These are phyloP conservation scores for Saturnispora galanensis DNA, from an alignment of 805 yeast genomes.

Conservation along the genomic window DNA sequence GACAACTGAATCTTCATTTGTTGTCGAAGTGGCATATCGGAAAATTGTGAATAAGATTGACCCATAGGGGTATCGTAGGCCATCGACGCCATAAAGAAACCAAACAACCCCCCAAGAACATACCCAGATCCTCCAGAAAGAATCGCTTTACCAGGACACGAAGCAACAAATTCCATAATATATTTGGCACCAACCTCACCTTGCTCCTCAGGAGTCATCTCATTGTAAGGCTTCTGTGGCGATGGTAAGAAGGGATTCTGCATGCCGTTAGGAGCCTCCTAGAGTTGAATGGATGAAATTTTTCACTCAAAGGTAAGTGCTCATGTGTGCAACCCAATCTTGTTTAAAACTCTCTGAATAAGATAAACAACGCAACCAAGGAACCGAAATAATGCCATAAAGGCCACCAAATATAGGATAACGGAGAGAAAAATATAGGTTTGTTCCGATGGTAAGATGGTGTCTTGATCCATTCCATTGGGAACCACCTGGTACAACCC, in stretches of 20 bases:
- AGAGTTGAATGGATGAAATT: neutral
- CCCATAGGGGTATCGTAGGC: conserved; percentile 77
- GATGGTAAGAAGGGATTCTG: conserved; percentile 31
- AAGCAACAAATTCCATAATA: conserved; percentile 76
- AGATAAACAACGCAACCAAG: conserved; percentile 62
- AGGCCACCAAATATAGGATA: conserved; percentile 88
- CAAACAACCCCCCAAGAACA: conserved; percentile 91
- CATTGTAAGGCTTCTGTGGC: conserved; percentile 42
- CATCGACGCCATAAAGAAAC: conserved; percentile 87
- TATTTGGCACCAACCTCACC: conserved; percentile 82
- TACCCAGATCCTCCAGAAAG: conserved; percentile 93
- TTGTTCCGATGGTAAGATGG: conserved; percentile 30
- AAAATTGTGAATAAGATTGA: conserved; percentile 33
- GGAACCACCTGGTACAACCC: conserved; percentile 45
- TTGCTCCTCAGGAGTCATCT: conserved; percentile 86
- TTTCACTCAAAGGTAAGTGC: neutral
- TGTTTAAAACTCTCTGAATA: conserved; percentile 20
- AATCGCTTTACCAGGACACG: conserved; percentile 90
- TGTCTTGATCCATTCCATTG: conserved; percentile 19
- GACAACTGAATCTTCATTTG: conserved; percentile 85
- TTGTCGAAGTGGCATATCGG: conserved; percentile 83
- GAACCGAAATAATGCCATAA: conserved; percentile 75
- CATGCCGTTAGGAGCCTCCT: conserved; percentile 12
- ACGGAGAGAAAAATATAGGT: conserved; percentile 68
- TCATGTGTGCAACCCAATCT: conserved; percentile 4